Evolutionary conservation across 345 rosid genomes (phyloP).

Genomic region (Barbarea vulgaris): DNA sequence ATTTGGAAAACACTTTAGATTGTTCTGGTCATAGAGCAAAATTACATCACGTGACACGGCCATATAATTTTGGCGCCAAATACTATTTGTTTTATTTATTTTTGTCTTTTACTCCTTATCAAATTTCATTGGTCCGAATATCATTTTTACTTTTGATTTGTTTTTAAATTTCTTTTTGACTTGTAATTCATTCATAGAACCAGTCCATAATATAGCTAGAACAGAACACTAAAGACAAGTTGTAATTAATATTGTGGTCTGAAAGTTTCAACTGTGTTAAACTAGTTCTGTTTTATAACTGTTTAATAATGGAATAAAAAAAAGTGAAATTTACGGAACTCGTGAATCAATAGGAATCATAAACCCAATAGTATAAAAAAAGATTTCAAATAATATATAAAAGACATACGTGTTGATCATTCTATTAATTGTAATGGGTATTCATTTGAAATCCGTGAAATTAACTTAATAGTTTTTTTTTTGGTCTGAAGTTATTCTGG

Average conservation of each 20-base stretch:
- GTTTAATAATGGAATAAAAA: neutral
- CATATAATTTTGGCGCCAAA: conserved; percentile 37
- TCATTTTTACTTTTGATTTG: neutral
- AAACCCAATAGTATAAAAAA: neutral
- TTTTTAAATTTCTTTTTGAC: neutral
- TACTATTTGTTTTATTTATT: neutral
- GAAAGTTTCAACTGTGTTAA: neutral
- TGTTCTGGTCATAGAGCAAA: conserved; percentile 33
- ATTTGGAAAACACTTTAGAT: conserved; percentile 34
- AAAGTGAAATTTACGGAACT: neutral
- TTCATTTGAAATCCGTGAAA: too few relatives aligned
- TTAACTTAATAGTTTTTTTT: too few relatives aligned
- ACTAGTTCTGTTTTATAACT: neutral
- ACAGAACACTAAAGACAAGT: neutral
- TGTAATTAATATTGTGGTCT: neutral
- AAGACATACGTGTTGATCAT: neutral
- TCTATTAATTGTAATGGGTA: neutral
- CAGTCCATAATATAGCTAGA: neutral
- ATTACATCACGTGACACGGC: conserved; percentile 41
- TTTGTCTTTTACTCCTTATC: neutral
- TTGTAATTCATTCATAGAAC: neutral
- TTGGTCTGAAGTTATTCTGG: neutral
- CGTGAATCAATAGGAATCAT: neutral
- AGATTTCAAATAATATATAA: neutral
- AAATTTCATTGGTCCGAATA: conserved; percentile 3